Base-by-base conservation (phyloP, 2,329 filamentous ascomycete species). In the Trichoderma arundinaceum region DNA sequence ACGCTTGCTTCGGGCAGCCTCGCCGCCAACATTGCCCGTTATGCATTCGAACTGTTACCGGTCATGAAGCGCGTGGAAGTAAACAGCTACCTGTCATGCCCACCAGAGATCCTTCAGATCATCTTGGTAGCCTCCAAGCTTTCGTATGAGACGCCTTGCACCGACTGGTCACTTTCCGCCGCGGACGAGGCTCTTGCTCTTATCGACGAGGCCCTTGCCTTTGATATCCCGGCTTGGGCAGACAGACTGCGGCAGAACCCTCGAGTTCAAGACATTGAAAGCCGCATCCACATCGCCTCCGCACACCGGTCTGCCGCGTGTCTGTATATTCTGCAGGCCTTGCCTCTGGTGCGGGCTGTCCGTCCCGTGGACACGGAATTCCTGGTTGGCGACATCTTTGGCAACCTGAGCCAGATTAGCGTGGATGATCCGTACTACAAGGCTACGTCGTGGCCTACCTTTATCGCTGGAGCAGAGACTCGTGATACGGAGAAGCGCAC, bases 391-490 rank as follows among this genome's bases (percentile, higher is more conserved):
- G 83, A 85, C 39, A 83, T 85, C 43, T 75, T 86, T 1, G 70
- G 75, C n/a, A 81, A 86, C 66, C 76, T 87, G 28, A 81, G 80
- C 6, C 75, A 78, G 61, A 79, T 88, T 41, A 77, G 77, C 33
- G 78, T 80, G 19, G 73, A 77, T 2, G 83, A 85, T 69, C 79
- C 81, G 7, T 79, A 86, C 48, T 87, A 86, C 77, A 87, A 86
- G 71, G 85, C 83, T 7, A 86, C 84, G 2, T 82, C 82, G n/a
- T 88, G 85, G 85, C 84, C 85, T 1, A 78, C 84, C 0, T 87
- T 87, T 68, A 80, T 88, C 35, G 83, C 83, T 2, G 85, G 85
- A 1, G 84, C 84, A 0, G 85, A 87, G 70, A 82, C 83, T 3
- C 78, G 79, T 48, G 79, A 84, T 61, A 73, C 76, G 0, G 74